Conservation (phyloP, 2,329 filamentous ascomycete genomes). For the Microascus cirrosus region DNA sequence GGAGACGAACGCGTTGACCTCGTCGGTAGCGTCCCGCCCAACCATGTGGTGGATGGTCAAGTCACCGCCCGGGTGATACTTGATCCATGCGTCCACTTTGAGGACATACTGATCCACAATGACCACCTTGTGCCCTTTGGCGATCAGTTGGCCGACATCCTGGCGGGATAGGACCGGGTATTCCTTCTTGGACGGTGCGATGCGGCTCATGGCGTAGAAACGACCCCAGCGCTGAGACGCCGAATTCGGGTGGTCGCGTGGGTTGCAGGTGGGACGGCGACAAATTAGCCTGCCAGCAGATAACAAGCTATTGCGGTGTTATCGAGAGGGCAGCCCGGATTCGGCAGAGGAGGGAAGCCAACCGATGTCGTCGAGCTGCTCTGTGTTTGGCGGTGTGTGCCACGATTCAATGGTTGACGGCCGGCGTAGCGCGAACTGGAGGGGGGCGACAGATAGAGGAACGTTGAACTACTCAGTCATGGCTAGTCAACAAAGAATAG, state of each 20-base stretch:
- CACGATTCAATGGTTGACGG: no score
- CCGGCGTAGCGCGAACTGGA: no score
- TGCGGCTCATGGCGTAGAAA: not conserved
- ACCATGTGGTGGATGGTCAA: conserved; percentile 91
- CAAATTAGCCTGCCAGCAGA: no score
- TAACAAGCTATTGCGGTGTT: no score
- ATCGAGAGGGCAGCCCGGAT: no score
- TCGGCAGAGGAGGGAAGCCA: no score
- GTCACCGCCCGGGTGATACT: conserved; percentile 84
- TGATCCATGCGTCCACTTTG: conserved; percentile 80
- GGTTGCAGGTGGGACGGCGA: not conserved
- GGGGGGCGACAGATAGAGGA: no score
- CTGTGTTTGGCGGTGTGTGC: no score
- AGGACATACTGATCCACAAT: conserved; percentile 74
- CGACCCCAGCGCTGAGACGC: not conserved
- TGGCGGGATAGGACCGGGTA: conserved; percentile 26
- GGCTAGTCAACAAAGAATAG: no score
- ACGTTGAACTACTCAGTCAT: no score
- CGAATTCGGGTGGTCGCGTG: not conserved
- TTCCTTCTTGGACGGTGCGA: not conserved
- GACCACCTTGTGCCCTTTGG: conserved; percentile 66
- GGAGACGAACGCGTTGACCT: conserved; percentile 68
- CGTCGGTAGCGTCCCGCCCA: conserved; percentile 86
- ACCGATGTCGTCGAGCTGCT: no score
- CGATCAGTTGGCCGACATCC: conserved; percentile 61